Evolutionary conservation across 1,284 basidiomycete genomes (phyloP).

Genomic region (Singerocomus inundabilis): DNA sequence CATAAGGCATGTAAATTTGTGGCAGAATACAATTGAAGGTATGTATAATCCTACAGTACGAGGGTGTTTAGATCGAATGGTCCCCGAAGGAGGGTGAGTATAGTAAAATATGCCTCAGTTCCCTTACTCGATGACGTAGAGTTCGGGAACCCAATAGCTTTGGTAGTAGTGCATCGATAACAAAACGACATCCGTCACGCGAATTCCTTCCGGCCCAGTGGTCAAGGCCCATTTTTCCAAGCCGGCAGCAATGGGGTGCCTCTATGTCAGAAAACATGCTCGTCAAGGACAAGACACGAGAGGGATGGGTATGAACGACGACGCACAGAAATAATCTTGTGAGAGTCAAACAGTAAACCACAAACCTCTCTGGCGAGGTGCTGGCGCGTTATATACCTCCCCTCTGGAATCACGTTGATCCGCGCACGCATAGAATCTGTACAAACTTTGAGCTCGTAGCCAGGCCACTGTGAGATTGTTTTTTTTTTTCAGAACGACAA

Average conservation of each 20-base stretch:
- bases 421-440: constrained; percentile 11
- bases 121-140: constrained; percentile 31
- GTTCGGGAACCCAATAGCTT: constrained; percentile 29
- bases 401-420: constrained; percentile 12
- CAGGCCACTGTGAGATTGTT: constrained; percentile 28
- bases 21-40: constrained; percentile 11
- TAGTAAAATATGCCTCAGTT: background rate
- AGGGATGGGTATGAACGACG: background rate
- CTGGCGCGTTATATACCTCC: constrained; percentile 20
- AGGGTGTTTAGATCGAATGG: background rate
- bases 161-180: constrained; percentile 31
- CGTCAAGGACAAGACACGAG: constrained; percentile 3
- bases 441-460: constrained; percentile 11
- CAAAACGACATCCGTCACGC: constrained; percentile 20
- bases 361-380: constrained; percentile 20
- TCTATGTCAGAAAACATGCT: constrained; percentile 6
- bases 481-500: background rate
- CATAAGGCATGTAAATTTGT: too few relatives aligned
- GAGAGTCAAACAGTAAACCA: constrained; percentile 14
- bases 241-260: constrained; percentile 8
- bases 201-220: constrained; percentile 18
- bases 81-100: too few relatives aligned
- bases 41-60: background rate
- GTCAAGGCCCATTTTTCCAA: constrained; percentile 26
- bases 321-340: constrained; percentile 16